A percentile compares a stretch with the other conserved stretches of the same genome.
Conservation (phyloP, 202 grass and related monocot genomes). For the Setaria italica region DNA sequence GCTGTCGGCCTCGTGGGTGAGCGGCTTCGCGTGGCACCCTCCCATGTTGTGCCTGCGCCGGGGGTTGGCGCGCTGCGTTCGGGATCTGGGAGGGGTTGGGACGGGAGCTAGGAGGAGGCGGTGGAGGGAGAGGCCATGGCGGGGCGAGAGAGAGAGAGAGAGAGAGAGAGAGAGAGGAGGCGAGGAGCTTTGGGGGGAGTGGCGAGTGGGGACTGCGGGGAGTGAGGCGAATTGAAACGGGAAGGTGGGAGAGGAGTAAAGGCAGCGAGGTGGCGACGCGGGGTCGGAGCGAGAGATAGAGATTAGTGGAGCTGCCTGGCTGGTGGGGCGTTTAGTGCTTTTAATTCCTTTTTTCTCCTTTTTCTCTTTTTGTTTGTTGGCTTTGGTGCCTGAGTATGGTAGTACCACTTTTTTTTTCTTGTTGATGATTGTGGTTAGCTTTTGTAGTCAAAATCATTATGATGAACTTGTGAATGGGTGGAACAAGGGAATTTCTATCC, state of each 20-base stretch:
- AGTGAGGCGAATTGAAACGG: slow-evolving; percentile 55
- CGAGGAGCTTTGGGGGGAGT: slow-evolving; percentile 29
- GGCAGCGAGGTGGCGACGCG: slow-evolving; percentile 35
- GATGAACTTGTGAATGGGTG: slow-evolving; percentile 15
- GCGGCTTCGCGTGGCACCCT: slow-evolving; percentile 63
- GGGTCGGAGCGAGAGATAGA: not conserved
- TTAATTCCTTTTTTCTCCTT: not conserved
- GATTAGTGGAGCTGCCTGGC: not conserved
- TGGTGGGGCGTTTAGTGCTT: not conserved
- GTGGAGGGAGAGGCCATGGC: slow-evolving; percentile 38
- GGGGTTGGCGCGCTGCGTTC: not conserved
- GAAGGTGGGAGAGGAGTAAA: slow-evolving; percentile 49
- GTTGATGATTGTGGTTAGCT: slow-evolving; percentile 10
- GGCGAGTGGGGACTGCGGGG: slow-evolving; percentile 17
- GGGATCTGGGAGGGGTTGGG: slow-evolving; percentile 23
- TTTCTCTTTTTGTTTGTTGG: not conserved
- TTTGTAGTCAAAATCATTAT: not conserved
- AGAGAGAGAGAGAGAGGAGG: not conserved
- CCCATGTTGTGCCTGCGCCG: slow-evolving; percentile 38
- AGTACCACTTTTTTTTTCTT: not conserved
- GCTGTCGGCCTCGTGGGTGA: slow-evolving; percentile 39
- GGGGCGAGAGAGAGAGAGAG: not conserved
- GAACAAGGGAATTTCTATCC: not conserved
- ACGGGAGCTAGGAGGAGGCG: slow-evolving; percentile 5
- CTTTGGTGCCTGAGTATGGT: not conserved